Evolutionary conservation across 805 yeast genomes (phyloP).

Genomic region (Naumovozyma castellii): DNA sequence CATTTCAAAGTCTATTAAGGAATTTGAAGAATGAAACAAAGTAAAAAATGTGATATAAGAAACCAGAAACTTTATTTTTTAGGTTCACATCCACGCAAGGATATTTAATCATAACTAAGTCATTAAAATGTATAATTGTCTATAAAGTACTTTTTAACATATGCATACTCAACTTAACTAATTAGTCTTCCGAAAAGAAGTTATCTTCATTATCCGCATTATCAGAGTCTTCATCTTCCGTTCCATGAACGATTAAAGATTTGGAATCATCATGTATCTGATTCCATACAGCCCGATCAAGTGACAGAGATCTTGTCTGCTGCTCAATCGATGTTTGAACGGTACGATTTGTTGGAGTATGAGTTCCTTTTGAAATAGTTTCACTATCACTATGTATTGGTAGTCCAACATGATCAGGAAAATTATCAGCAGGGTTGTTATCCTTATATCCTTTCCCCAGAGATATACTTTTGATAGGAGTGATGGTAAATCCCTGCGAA

Average conservation of each 20-base stretch:
- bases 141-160: neutral
- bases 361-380: neutral
- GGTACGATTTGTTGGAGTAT: too few species aligned
- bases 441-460: neutral
- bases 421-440: neutral
- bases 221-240: slow-evolving; percentile 14
- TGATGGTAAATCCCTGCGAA: neutral
- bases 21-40: slow-evolving; percentile 3
- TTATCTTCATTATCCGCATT: slow-evolving; percentile 25
- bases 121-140: neutral
- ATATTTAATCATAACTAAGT: neutral
- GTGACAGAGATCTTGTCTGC: neutral
- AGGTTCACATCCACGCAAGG: too few species aligned
- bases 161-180: neutral
- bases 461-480: neutral
- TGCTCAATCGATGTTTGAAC: neutral
- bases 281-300: neutral
- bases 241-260: slow-evolving; percentile 8
- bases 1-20: slow-evolving; percentile 9
- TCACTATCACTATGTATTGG: slow-evolving; percentile 10
- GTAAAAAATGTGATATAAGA: too few species aligned
- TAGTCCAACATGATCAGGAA: neutral
- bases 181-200: slow-evolving; percentile 2
- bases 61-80: too few species aligned
- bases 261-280: slow-evolving; percentile 6